phyloP scores from a whole-genome alignment of 768 basidiomycete genomes.

The Podaxis rugospora region DNA sequence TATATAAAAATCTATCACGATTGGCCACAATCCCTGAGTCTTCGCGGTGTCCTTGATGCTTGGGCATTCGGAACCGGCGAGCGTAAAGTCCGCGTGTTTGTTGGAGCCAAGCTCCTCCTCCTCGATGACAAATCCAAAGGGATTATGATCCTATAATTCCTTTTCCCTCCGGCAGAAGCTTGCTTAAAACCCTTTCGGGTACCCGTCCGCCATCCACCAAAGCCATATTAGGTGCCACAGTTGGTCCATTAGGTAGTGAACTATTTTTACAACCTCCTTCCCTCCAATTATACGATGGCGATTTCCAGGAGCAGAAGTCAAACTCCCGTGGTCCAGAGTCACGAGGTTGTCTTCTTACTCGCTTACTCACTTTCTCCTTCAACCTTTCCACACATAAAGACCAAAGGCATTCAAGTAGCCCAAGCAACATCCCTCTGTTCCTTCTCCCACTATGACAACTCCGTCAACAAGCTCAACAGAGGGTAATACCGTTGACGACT shows the following conservation, averaged over 20 bases:
- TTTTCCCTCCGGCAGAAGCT: not conserved
- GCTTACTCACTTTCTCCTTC: not conserved
- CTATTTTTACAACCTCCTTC: not conserved
- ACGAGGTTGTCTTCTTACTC: not conserved
- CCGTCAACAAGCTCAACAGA: conserved; percentile 1
- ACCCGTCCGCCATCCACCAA: not conserved
- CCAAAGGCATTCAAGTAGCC: not conserved
- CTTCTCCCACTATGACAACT: not conserved
- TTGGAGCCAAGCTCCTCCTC: conserved; percentile 43
- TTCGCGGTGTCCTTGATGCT: conserved; percentile 47
- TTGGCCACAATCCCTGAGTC: conserved; percentile 37
- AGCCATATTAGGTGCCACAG: not conserved
- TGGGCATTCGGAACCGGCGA: conserved; percentile 34
- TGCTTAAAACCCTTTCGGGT: not conserved
- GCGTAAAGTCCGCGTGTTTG: conserved; percentile 39
- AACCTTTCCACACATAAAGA: not conserved
- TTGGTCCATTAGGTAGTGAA: not conserved
- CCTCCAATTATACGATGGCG: not conserved
- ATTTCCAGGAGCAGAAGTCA: not conserved
- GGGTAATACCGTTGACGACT: not conserved
- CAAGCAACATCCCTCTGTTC: not conserved
- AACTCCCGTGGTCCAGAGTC: not conserved
- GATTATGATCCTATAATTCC: conserved; percentile 34
- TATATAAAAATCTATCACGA: conserved; percentile 62
- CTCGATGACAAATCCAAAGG: conserved; percentile 44